Conservation (phyloP, 768 basidiomycete species). For the Amanita brunnescens region DNA sequence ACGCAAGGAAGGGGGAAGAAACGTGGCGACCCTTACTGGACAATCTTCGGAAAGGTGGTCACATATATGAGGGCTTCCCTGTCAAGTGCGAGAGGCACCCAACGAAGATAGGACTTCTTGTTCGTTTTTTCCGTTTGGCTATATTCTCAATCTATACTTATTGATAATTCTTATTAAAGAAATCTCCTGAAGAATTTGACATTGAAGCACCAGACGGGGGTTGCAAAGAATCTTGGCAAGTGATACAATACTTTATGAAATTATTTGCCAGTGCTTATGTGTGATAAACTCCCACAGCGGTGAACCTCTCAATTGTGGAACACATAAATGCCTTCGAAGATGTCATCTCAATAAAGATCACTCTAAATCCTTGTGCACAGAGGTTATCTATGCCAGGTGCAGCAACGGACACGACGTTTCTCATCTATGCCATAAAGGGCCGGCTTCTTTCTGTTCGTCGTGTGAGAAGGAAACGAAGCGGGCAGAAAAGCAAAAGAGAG, state of each 20-base stretch:
- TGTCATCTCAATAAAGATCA: constrained; percentile 52
- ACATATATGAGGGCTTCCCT: constrained; percentile 55
- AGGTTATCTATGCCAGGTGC: constrained; percentile 31
- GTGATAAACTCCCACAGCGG: constrained; percentile 27
- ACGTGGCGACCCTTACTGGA: constrained; percentile 45
- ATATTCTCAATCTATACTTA: background rate
- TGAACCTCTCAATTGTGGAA: constrained; percentile 35
- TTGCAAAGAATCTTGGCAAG: constrained; percentile 52
- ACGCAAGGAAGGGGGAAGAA: constrained; percentile 39
- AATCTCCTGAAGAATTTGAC: constrained; percentile 39
- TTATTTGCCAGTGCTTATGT: background rate
- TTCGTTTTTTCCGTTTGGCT: background rate
- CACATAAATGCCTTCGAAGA: constrained; percentile 49
- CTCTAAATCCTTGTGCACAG: constrained; percentile 42
- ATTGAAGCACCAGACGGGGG: constrained; percentile 51
- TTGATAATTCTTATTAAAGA: background rate
- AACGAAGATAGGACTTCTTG: constrained; percentile 27
- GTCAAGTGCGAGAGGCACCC: constrained; percentile 50
- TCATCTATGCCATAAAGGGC: constrained; percentile 27
- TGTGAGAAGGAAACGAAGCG: constrained; percentile 36
- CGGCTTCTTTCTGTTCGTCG: constrained; percentile 28
- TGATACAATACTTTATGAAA: background rate
- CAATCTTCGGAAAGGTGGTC: constrained; percentile 29
- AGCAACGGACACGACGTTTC: constrained; percentile 29
- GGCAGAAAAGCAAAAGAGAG: constrained; percentile 15